Percentiles rank a stretch among this genome's conserved stretches.
These are phyloP conservation scores for Perkinsus chesapeaki DNA, from an alignment of 169 alveolate genomes.

Conservation along the genomic window DNA sequence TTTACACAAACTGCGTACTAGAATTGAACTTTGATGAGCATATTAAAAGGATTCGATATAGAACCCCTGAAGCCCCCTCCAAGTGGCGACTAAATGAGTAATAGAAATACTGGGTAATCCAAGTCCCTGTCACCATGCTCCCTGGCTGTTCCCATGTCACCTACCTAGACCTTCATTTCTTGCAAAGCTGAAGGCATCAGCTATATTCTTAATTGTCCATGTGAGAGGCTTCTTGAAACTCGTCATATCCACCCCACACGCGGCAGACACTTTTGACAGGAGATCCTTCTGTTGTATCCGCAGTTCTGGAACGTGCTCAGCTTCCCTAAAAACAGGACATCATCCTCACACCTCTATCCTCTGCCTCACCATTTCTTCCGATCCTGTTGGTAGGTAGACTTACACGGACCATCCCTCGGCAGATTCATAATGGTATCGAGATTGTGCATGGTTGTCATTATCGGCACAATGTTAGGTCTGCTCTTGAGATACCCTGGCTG, in stretches of 20 bases:
- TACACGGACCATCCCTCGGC: conserved; percentile 8
- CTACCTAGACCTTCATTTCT: background rate
- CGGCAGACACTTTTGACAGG: background rate
- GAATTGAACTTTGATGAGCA: too few species aligned
- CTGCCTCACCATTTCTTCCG: background rate
- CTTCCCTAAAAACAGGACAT: background rate
- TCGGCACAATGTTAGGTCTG: background rate
- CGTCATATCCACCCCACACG: background rate
- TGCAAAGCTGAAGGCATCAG: background rate
- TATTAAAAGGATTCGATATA: too few species aligned
- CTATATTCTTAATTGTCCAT: background rate
- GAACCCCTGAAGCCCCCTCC: too few species aligned
- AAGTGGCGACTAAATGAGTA: too few species aligned
- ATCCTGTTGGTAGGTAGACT: background rate
- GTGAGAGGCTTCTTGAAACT: background rate
- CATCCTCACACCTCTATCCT: background rate
- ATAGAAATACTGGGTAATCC: too few species aligned
- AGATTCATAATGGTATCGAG: background rate
- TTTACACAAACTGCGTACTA: too few species aligned
- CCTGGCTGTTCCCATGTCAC: background rate
- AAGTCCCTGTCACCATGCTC: too few species aligned
- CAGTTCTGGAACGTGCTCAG: background rate
- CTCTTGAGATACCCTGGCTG: background rate
- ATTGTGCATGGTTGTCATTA: background rate
- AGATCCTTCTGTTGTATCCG: background rate